Percentiles rank a stretch among this genome's conserved stretches.
phyloP scores from a whole-genome alignment of 2,329 filamentous ascomycete genomes.

The Penicillium janthinellum region DNA sequence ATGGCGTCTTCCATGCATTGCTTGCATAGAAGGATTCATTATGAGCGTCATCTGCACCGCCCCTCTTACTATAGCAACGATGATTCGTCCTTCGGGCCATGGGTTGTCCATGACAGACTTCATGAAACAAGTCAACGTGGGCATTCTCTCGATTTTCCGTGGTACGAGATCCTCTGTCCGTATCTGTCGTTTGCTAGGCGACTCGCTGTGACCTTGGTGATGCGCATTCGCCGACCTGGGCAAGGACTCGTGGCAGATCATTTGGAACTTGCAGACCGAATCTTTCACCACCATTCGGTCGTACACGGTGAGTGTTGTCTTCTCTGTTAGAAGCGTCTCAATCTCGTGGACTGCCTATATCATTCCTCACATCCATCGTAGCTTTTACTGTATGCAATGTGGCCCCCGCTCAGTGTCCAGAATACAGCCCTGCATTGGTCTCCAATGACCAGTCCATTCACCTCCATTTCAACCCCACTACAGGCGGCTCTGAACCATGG shows the following conservation, averaged over 20 bases:
- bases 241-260: constrained; percentile 18
- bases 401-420: neutral
- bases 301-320: neutral
- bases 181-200: constrained; percentile 9
- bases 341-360: neutral
- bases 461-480: neutral
- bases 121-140: neutral
- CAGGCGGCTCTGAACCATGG: constrained; percentile 6
- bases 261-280: constrained; percentile 5
- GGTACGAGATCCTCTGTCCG: neutral
- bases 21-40: constrained; percentile 29
- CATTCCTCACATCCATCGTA: neutral
- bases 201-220: neutral
- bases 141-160: neutral
- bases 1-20: constrained; percentile 27
- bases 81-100: constrained; percentile 5
- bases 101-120: neutral
- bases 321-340: neutral
- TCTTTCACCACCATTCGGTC: constrained; percentile 6
- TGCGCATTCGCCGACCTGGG: constrained; percentile 9
- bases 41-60: constrained; percentile 15
- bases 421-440: neutral
- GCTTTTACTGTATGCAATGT: neutral
- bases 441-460: neutral
- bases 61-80: neutral